Conservation (phyloP, 345 rosid genomes). For the Euphorbia pulcherrima region DNA sequence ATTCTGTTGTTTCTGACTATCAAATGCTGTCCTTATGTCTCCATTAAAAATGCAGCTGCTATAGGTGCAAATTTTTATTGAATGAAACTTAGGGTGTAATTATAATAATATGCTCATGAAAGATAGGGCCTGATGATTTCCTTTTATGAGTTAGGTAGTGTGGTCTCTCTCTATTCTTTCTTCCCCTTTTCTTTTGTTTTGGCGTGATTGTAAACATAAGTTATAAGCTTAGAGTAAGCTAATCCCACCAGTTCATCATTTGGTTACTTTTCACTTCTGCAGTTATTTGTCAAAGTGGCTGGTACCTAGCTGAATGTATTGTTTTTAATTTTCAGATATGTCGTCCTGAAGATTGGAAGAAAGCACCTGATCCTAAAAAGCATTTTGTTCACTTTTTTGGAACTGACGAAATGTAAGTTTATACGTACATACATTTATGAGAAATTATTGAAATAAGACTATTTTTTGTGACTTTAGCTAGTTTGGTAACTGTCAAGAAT, state of each 20-base stretch:
- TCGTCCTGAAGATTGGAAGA: constrained; percentile 79
- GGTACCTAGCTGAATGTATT: constrained; percentile 18
- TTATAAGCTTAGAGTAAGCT: constrained; percentile 4
- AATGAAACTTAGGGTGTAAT: not conserved
- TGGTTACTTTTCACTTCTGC: not conserved
- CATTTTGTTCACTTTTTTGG: constrained; percentile 81
- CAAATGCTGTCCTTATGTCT: not conserved
- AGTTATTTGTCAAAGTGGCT: constrained; percentile 5
- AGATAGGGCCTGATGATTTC: not conserved
- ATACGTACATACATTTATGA: not conserved
- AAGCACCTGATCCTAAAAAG: constrained; percentile 68
- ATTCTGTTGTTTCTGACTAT: not conserved
- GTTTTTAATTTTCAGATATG: constrained; percentile 59
- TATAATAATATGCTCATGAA: not conserved
- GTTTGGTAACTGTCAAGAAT: not conserved
- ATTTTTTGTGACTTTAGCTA: not conserved
- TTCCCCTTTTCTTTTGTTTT: not conserved
- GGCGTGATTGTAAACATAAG: not conserved
- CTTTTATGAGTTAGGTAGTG: not conserved
- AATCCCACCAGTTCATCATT: not conserved
- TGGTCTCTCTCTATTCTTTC: not conserved
- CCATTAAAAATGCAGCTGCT: not conserved
- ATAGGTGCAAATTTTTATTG: not conserved
- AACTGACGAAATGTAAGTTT: constrained; percentile 83
- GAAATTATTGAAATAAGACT: not conserved